Evolutionary conservation across 257 asterid genomes (phyloP), one percentile per base, ranked within the genome.

Genomic region (Ophiorrhiza pumila): DNA sequence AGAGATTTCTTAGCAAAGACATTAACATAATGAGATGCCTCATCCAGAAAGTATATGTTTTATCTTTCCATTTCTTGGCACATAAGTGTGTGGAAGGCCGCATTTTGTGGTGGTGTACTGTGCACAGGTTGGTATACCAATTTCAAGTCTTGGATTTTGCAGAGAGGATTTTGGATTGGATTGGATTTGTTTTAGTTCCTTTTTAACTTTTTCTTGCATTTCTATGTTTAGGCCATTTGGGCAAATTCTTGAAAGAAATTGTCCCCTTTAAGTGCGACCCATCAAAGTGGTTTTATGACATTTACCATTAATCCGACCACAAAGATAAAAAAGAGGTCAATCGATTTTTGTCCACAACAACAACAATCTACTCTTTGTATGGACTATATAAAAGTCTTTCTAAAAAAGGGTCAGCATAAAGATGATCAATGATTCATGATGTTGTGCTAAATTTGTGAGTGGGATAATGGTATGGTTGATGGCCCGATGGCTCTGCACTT

Each of bases 231-330:
- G 73, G 78, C 71, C 43, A 70, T 53, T 22, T 31, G 63, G 67
- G 57, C 66, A 8, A n/a, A n/a, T 46, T 68, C 9, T 69, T 13
- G 18, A 68, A 75, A 68, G 70, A 25, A 37, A 27, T 43, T 76
- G 80, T 70, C 78, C 52, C 78, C 72, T 71, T 46, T n/a, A 14
- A 14, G 12, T 59, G 49, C 63, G 53, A 66, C 80, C 74, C 23
- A 27, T 34, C 39, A 50, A 20, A 72, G 76, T 82, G 83, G 77
- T 37, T 27, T 76, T 31, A 4, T 56, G 74, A 37, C 79, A 23
- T 69, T 76, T 66, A 39, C 58, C 71, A 73, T 73, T 65, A 43
- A 69, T 31, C 79, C 69, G 53, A 74, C 74, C 66, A 50, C 2
- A 27, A 23, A 68, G 13, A 67, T 25, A 25, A 65, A 42, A 63